Percentiles rank a stretch among this genome's conserved stretches.
phyloP scores from a whole-genome alignment of 139 green algal genomes.

The Chlamydomonas applanata region DNA sequence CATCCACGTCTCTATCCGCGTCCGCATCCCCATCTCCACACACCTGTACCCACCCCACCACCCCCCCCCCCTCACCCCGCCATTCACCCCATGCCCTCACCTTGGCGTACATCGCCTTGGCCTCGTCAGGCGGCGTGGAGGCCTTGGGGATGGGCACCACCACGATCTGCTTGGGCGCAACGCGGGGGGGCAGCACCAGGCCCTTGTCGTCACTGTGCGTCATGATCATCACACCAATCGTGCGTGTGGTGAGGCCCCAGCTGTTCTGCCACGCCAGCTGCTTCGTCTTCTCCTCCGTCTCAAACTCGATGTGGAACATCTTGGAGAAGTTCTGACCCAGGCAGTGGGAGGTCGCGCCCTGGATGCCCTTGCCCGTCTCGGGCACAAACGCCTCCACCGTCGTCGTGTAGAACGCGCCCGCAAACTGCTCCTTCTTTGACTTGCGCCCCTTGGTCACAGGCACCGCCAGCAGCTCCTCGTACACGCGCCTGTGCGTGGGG shows the following conservation, averaged over 20 bases:
- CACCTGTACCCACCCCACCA: too few species aligned
- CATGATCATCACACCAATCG: constrained; percentile 98
- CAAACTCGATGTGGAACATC: constrained; percentile 89
- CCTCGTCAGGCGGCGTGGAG: constrained; percentile 53
- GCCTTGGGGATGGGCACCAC: constrained; percentile 88
- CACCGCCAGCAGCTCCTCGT: constrained; percentile 94
- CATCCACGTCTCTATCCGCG: too few species aligned
- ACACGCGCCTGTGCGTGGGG: constrained; percentile 62
- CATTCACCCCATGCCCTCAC: too few species aligned
- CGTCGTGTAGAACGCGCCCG: constrained; percentile 93
- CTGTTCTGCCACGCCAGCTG: constrained; percentile 93
- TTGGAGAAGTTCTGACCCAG: constrained; percentile 98
- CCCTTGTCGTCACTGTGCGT: constrained; percentile 97
- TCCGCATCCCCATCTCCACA: too few species aligned
- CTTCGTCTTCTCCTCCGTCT: constrained; percentile 75
- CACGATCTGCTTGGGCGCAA: constrained; percentile 82
- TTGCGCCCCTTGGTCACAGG: constrained; percentile 93
- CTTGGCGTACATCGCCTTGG: constrained; percentile 56
- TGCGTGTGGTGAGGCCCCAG: constrained; percentile 95
- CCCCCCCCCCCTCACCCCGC: neutral
- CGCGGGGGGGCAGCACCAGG: constrained; percentile 89
- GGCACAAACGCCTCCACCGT: constrained; percentile 98
- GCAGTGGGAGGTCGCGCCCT: constrained; percentile 94
- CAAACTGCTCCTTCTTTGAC: constrained; percentile 97
- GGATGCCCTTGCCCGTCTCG: constrained; percentile 87